phyloP scores from a whole-genome alignment of 345 rosid species.

The Mangifera indica region DNA sequence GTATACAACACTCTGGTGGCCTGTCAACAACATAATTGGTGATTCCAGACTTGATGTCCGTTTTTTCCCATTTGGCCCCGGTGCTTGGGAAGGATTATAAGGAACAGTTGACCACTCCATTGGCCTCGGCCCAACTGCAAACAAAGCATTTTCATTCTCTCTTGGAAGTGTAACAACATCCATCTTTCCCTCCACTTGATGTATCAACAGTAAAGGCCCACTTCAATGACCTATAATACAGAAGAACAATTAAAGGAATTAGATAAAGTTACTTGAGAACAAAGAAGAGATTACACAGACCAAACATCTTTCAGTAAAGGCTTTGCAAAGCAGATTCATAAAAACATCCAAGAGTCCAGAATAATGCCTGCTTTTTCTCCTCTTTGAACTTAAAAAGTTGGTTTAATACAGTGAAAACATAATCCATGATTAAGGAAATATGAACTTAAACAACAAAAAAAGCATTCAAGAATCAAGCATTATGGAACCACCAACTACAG shows the following conservation, averaged over 20 bases:
- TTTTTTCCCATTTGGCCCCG: slow-evolving; percentile 56
- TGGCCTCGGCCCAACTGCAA: slow-evolving; percentile 69
- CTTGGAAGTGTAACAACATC: slow-evolving; percentile 39
- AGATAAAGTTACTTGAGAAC: not conserved
- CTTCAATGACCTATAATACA: slow-evolving; percentile 1
- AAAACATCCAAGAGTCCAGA: not conserved
- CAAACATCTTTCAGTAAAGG: not conserved
- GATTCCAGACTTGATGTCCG: slow-evolving; percentile 87
- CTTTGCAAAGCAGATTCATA: too few relatives aligned
- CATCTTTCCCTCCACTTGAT: slow-evolving; percentile 36
- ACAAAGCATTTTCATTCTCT: slow-evolving; percentile 64
- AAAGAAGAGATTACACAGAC: not conserved
- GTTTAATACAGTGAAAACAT: not conserved
- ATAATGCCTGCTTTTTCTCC: not conserved
- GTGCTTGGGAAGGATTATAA: slow-evolving; percentile 48
- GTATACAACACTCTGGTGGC: slow-evolving; percentile 84
- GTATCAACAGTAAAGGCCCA: not conserved
- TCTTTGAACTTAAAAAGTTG: not conserved
- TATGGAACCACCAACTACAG: not conserved
- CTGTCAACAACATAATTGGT: slow-evolving; percentile 82
- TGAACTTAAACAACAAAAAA: not conserved
- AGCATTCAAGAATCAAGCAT: not conserved
- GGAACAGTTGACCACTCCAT: slow-evolving; percentile 88
- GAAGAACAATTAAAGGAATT: not conserved
- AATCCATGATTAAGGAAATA: too few relatives aligned